A percentile compares a stretch with the other conserved stretches of the same genome.
phyloP scores from a whole-genome alignment of 192 early-diverging fungal species.

The Allomyces arbusculus region DNA sequence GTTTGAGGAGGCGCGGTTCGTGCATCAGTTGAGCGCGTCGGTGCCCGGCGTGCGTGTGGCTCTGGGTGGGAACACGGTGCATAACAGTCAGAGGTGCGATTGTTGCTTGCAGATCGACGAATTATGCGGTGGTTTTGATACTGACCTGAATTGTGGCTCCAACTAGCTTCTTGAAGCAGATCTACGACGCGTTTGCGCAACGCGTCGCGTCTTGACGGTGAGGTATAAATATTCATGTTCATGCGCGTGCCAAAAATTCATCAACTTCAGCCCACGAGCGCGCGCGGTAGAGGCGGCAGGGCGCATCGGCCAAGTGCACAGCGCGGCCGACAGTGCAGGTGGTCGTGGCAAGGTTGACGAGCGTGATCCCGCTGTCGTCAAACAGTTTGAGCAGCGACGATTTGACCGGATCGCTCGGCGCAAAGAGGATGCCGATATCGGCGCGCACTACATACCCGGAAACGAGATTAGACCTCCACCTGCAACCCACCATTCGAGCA shows the following conservation, averaged over 20 bases:
- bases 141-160: conserved; percentile 1
- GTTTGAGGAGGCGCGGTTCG: conserved; percentile 73
- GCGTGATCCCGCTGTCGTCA: neutral
- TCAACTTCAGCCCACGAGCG: neutral
- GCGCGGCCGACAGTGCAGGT: neutral
- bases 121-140: neutral
- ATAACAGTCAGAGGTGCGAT: conserved; percentile 48
- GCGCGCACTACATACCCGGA: neutral
- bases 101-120: neutral
- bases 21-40: conserved; percentile 61
- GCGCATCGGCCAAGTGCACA: neutral
- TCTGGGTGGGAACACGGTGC: conserved; percentile 80
- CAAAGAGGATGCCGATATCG: neutral
- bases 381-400: neutral
- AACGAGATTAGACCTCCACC: neutral
- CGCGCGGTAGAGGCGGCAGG: neutral
- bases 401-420: neutral
- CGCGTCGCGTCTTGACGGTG: neutral
- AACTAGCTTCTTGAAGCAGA: conserved; percentile 7
- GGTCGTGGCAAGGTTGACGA: neutral
- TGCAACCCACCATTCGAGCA: neutral
- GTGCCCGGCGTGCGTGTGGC: conserved; percentile 59
- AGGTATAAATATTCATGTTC: neutral
- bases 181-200: conserved; percentile 7
- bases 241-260: neutral